Percentiles rank a stretch among this genome's conserved stretches.
phyloP scores from a whole-genome alignment of 1,284 basidiomycete species.

The Prillingera fragicola region DNA sequence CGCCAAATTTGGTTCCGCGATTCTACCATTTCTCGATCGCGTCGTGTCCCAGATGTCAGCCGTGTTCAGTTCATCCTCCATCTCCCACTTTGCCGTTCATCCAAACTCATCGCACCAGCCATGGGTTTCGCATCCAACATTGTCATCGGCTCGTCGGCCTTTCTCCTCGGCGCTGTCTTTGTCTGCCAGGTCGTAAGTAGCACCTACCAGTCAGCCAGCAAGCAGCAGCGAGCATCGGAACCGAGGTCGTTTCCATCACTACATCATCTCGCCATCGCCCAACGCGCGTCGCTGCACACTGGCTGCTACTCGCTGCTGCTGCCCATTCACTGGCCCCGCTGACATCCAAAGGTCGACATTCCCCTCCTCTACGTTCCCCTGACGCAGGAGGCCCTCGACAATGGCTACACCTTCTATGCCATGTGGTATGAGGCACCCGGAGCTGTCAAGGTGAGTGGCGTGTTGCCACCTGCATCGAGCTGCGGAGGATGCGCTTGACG shows the following conservation, averaged over 20 bases:
- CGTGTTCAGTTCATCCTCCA: background rate
- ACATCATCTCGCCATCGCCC: background rate
- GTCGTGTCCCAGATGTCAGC: background rate
- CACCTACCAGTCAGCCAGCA: no score
- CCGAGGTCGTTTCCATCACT: background rate
- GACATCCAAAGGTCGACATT: constrained; percentile 63
- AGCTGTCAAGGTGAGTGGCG: constrained; percentile 67
- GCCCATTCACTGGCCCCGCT: background rate
- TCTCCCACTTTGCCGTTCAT: background rate
- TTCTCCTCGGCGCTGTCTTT: constrained; percentile 80
- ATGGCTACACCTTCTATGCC: constrained; percentile 78
- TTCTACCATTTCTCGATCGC: no score
- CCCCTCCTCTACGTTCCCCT: constrained; percentile 62
- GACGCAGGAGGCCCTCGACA: constrained; percentile 60
- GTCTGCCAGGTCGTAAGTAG: constrained; percentile 59
- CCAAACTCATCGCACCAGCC: background rate
- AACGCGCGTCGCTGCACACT: background rate
- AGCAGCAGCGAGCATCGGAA: no score
- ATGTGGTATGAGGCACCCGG: constrained; percentile 85
- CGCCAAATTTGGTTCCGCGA: no score
- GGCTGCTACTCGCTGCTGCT: background rate
- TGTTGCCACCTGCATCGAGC: no score
- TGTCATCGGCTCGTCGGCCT: background rate
- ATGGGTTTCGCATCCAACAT: background rate
- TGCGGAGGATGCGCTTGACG: no score